These are phyloP conservation scores for Candida namnaoensis DNA, from an alignment of 805 yeast genomes.

Conservation along the genomic window DNA sequence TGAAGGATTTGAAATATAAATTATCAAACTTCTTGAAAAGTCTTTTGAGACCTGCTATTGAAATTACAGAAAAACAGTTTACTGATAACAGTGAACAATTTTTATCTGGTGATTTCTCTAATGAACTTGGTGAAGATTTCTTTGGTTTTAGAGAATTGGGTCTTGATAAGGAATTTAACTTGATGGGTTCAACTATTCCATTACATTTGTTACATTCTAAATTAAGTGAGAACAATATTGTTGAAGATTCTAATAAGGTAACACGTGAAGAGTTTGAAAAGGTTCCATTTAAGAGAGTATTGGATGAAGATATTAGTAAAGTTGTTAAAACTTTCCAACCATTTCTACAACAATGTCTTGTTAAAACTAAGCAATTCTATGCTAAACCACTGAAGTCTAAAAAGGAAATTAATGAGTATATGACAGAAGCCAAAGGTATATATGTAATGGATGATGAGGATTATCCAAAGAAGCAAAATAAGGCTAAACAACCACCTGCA, in stretches of 20 bases:
- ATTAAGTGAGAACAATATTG: slow-evolving; percentile 48
- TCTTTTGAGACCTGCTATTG: slow-evolving; percentile 69
- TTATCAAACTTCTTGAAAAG: slow-evolving; percentile 69
- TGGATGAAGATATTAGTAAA: slow-evolving; percentile 37
- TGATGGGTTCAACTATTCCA: slow-evolving; percentile 81
- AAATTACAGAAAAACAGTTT: slow-evolving; percentile 69
- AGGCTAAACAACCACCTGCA: slow-evolving; percentile 71
- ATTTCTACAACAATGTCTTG: slow-evolving; percentile 34
- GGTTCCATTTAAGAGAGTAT: slow-evolving; percentile 42
- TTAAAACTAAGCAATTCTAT: slow-evolving; percentile 32
- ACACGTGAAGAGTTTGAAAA: slow-evolving; percentile 62
- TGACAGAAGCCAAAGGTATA: slow-evolving; percentile 27
- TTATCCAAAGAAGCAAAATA: slow-evolving; percentile 66
- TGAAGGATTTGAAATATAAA: slow-evolving; percentile 59
- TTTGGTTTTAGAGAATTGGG: slow-evolving; percentile 96
- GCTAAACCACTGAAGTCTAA: slow-evolving; percentile 25
- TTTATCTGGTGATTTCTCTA: slow-evolving; percentile 89
- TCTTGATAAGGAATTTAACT: slow-evolving; percentile 82
- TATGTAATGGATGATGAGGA: slow-evolving; percentile 74
- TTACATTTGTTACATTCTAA: slow-evolving; percentile 78
- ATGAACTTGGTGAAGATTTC: slow-evolving; percentile 93
- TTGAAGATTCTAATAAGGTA: slow-evolving; percentile 33
- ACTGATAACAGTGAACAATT: slow-evolving; percentile 91
- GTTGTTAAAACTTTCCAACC: slow-evolving; percentile 55
- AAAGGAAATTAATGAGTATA: slow-evolving; percentile 20